phyloP scores from a whole-genome alignment of 1,139 yeast species.

The Yamadazyma diddensiae region DNA sequence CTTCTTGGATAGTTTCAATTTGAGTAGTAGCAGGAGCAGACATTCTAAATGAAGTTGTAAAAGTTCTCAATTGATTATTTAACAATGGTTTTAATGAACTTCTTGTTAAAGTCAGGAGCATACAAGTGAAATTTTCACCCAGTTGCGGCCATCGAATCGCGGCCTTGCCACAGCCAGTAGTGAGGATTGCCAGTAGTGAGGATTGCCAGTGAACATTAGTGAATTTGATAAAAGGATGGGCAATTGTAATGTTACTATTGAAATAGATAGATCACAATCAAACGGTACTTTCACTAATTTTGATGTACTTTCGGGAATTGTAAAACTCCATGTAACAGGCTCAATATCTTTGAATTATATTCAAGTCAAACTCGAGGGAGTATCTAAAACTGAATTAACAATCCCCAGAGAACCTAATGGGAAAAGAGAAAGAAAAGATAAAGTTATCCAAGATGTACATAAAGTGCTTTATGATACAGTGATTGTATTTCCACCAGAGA shows the following conservation, averaged over 20 bases:
- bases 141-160: not conserved
- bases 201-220: too few relatives aligned
- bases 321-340: slow-evolving; percentile 40
- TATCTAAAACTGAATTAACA: slow-evolving; percentile 38
- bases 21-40: slow-evolving; percentile 43
- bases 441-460: slow-evolving; percentile 44
- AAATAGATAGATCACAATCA: slow-evolving; percentile 32
- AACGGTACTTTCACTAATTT: slow-evolving; percentile 51
- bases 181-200: too few relatives aligned
- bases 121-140: not conserved
- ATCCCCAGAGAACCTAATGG: slow-evolving; percentile 21
- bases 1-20: slow-evolving; percentile 47
- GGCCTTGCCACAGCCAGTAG: too few relatives aligned
- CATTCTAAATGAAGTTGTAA: slow-evolving; percentile 19
- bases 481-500: slow-evolving; percentile 61
- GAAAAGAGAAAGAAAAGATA: slow-evolving; percentile 21
- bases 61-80: slow-evolving; percentile 2
- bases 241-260: slow-evolving; percentile 30
- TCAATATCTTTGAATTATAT: slow-evolving; percentile 51
- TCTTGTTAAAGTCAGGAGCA: slow-evolving; percentile 2
- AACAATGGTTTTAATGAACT: not conserved
- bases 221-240: too few relatives aligned
- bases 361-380: slow-evolving; percentile 60
- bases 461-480: slow-evolving; percentile 53
- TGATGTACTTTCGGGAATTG: slow-evolving; percentile 49